A percentile compares a stretch with the other conserved stretches of the same genome.
Evolutionary conservation across 306 rosid species (phyloP).

Genomic region (Acacia confusa): DNA sequence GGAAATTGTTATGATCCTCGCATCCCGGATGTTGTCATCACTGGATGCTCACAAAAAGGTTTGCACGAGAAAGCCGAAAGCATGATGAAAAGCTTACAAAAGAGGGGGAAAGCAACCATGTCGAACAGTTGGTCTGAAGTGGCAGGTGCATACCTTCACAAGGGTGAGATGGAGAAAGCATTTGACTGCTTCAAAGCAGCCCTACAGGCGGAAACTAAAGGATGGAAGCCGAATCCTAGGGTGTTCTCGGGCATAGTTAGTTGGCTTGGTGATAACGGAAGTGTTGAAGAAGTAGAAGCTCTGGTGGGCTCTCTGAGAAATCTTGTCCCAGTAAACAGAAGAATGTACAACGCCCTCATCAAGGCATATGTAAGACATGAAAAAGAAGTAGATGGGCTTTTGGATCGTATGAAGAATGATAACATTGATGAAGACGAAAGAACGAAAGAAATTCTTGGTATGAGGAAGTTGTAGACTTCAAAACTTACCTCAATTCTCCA

Average conservation of each 20-base stretch:
- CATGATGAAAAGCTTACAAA: slow-evolving; percentile 54
- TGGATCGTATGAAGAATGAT: slow-evolving; percentile 59
- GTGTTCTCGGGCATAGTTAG: slow-evolving; percentile 39
- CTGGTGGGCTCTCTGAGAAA: slow-evolving; percentile 50
- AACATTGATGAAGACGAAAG: slow-evolving; percentile 47
- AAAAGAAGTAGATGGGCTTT: slow-evolving; percentile 45
- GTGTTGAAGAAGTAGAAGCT: slow-evolving; percentile 57
- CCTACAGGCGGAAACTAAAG: slow-evolving; percentile 39
- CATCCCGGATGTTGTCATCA: slow-evolving; percentile 54
- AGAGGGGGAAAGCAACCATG: slow-evolving; percentile 56
- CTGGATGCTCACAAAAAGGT: slow-evolving; percentile 53
- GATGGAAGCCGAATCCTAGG: slow-evolving; percentile 58
- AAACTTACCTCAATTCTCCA: not conserved
- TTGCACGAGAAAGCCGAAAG: slow-evolving; percentile 64
- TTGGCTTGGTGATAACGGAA: slow-evolving; percentile 68
- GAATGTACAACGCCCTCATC: slow-evolving; percentile 56
- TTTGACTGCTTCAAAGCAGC: slow-evolving; percentile 58
- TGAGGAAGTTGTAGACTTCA: slow-evolving; percentile 25
- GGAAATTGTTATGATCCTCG: slow-evolving; percentile 71
- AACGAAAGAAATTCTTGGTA: slow-evolving; percentile 41
- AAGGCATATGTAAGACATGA: slow-evolving; percentile 59
- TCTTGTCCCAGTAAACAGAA: slow-evolving; percentile 40
- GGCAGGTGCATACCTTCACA: slow-evolving; percentile 52
- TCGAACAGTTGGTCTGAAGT: slow-evolving; percentile 62
- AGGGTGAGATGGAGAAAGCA: slow-evolving; percentile 62